Percentiles rank a stretch among this genome's conserved stretches.
phyloP scores from a whole-genome alignment of 805 yeast genomes.

The Schizosaccharomyces lindneri region DNA sequence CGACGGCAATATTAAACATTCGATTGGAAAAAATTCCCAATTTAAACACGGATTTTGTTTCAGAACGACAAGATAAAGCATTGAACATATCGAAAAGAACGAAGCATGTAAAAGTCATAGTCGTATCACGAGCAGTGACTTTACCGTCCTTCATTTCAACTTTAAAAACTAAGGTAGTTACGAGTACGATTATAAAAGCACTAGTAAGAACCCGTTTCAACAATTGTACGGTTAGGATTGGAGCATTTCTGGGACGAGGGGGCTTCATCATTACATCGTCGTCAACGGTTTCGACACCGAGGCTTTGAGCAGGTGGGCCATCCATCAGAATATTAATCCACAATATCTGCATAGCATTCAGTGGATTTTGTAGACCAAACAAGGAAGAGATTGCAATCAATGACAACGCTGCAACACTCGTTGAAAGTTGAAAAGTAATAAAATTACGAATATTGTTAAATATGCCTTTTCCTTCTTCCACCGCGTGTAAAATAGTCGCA shows the following conservation, averaged over 20 bases:
- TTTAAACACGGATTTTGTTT: slow-evolving; percentile 58
- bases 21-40: slow-evolving; percentile 52
- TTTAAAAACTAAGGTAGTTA: slow-evolving; percentile 69
- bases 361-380: slow-evolving; percentile 72
- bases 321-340: slow-evolving; percentile 97
- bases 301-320: slow-evolving; percentile 95
- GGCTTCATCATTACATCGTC: slow-evolving; percentile 87
- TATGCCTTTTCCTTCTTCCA: slow-evolving; percentile 93
- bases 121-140: slow-evolving; percentile 84
- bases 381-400: slow-evolving; percentile 70
- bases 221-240: slow-evolving; percentile 47
- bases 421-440: slow-evolving; percentile 82
- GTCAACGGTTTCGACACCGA: slow-evolving; percentile 94
- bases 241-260: slow-evolving; percentile 75
- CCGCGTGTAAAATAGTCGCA: slow-evolving; percentile 75
- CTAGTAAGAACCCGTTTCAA: slow-evolving; percentile 51
- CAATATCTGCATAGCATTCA: slow-evolving; percentile 92
- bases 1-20: slow-evolving; percentile 86
- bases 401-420: slow-evolving; percentile 83
- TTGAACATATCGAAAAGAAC: slow-evolving; percentile 92
- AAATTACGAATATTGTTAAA: slow-evolving; percentile 82
- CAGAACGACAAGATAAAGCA: slow-evolving; percentile 80
- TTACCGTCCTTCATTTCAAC: slow-evolving; percentile 64
- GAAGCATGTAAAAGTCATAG: slow-evolving; percentile 96
- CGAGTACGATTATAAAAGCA: slow-evolving; percentile 51